A percentile compares a stretch with the other conserved stretches of the same genome.
These are phyloP conservation scores for Pleurotus tuber-regium DNA, from an alignment of 768 basidiomycete genomes.

Conservation along the genomic window DNA sequence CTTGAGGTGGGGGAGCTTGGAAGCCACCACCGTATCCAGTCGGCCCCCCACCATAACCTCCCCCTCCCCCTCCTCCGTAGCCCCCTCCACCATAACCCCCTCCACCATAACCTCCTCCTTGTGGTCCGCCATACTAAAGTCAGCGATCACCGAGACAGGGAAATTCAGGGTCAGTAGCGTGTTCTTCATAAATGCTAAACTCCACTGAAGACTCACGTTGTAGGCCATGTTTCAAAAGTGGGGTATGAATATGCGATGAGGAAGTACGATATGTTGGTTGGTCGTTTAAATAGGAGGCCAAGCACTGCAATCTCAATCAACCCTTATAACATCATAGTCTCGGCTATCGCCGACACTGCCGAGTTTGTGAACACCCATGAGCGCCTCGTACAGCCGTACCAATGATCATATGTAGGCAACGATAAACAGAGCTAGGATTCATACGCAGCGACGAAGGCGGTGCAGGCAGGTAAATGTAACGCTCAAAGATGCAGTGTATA, in stretches of 20 bases:
- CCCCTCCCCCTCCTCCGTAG: constrained; percentile 16
- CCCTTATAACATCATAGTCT: constrained; percentile 4
- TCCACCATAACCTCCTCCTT: constrained; percentile 29
- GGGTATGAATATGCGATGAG: background rate
- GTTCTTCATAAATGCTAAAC: background rate
- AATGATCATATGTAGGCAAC: too few relatives aligned
- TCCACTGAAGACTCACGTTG: background rate
- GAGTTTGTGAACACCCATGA: too few relatives aligned
- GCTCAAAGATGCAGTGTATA: too few relatives aligned
- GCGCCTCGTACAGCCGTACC: too few relatives aligned
- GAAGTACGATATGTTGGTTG: background rate
- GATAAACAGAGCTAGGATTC: too few relatives aligned
- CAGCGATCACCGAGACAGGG: background rate
- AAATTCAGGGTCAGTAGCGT: too few relatives aligned
- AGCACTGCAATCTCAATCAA: constrained; percentile 7
- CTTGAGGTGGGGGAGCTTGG: constrained; percentile 26
- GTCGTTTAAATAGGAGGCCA: background rate
- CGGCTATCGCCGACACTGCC: constrained; percentile 9
- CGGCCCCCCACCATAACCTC: constrained; percentile 21
- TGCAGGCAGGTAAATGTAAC: too few relatives aligned
- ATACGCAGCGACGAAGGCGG: too few relatives aligned
- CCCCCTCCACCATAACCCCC: constrained; percentile 26
- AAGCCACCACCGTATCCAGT: constrained; percentile 27
- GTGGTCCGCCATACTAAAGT: constrained; percentile 24
- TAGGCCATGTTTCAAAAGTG: constrained; percentile 7